Percentiles rank a stretch among this genome's conserved stretches.
Conservation (phyloP, 1,284 basidiomycete species). For the Golubevia pallescens region DNA sequence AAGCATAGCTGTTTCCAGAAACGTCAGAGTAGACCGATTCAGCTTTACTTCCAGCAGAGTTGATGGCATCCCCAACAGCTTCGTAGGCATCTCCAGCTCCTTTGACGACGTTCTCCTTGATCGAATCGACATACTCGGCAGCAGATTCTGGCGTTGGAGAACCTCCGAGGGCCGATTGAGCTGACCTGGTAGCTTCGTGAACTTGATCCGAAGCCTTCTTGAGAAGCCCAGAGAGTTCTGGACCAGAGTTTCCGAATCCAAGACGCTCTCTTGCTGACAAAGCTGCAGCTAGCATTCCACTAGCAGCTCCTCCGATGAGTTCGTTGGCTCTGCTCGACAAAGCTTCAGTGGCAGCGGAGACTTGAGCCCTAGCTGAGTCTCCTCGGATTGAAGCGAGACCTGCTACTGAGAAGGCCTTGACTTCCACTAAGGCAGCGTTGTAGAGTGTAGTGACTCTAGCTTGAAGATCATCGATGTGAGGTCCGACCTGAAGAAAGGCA, state of each 20-base stretch:
- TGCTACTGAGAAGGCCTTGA: constrained; percentile 23
- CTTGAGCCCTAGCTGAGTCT: constrained; percentile 22
- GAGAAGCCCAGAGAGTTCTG: not conserved
- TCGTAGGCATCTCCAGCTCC: constrained; percentile 7
- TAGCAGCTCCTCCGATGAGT: constrained; percentile 32
- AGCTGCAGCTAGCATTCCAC: constrained; percentile 31
- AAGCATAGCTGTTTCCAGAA: constrained; percentile 3
- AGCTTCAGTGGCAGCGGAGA: constrained; percentile 28
- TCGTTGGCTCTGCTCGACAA: constrained; percentile 27
- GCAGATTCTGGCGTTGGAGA: constrained; percentile 1
- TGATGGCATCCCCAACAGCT: not conserved
- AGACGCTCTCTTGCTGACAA: not conserved
- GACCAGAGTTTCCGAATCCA: not conserved
- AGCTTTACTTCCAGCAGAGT: constrained; percentile 6
- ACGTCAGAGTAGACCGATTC: constrained; percentile 2
- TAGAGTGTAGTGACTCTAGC: constrained; percentile 34
- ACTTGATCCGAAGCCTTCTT: not conserved
- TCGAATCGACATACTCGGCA: constrained; percentile 1
- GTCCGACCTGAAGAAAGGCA: not conserved
- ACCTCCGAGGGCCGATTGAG: not conserved
- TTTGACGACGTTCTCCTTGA: not conserved
- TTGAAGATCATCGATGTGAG: constrained; percentile 8
- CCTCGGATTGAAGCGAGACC: constrained; percentile 30
- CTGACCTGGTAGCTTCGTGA: constrained; percentile 3
- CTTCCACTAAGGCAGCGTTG: constrained; percentile 28